These are phyloP conservation scores for Austroboletus olivaceoglutinosus DNA, from an alignment of 1,284 basidiomycete genomes.

Conservation along the genomic window DNA sequence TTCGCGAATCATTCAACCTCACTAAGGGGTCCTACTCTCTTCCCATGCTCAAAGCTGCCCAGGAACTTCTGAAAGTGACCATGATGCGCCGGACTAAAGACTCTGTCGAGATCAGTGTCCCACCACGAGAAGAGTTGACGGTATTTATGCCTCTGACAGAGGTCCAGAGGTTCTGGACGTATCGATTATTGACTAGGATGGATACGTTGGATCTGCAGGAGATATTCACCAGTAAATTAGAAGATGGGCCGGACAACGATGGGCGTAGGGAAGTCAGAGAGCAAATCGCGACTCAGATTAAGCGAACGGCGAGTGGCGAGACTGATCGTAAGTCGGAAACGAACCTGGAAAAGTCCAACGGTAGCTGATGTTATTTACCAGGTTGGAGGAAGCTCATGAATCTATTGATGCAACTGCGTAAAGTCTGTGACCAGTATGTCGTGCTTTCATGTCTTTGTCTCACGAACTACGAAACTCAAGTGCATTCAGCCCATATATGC, in stretches of 20 bases:
- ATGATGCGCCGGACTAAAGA: constrained; percentile 64
- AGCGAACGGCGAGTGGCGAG: constrained; percentile 30
- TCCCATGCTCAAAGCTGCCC: constrained; percentile 46
- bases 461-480: constrained; percentile 2
- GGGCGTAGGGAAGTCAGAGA: constrained; percentile 43
- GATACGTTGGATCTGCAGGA: constrained; percentile 46
- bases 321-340: constrained; percentile 30
- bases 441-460: not conserved
- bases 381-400: constrained; percentile 59
- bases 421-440: constrained; percentile 55
- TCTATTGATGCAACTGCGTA: constrained; percentile 56
- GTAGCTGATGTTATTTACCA: constrained; percentile 18
- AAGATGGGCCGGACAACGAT: constrained; percentile 31
- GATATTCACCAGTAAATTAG: constrained; percentile 43
- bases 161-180: constrained; percentile 62
- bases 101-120: constrained; percentile 48
- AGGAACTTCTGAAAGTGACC: constrained; percentile 47
- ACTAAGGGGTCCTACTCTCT: constrained; percentile 48
- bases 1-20: constrained; percentile 54
- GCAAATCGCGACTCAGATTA: constrained; percentile 39
- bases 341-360: not conserved
- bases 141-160: constrained; percentile 58
- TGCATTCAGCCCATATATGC: constrained; percentile 48
- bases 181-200: constrained; percentile 51
- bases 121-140: constrained; percentile 55